Percentiles rank a stretch among this genome's conserved stretches.
Evolutionary conservation across 768 basidiomycete genomes (phyloP).

Genomic region (Tylopilus plumbeoviolaceoides): DNA sequence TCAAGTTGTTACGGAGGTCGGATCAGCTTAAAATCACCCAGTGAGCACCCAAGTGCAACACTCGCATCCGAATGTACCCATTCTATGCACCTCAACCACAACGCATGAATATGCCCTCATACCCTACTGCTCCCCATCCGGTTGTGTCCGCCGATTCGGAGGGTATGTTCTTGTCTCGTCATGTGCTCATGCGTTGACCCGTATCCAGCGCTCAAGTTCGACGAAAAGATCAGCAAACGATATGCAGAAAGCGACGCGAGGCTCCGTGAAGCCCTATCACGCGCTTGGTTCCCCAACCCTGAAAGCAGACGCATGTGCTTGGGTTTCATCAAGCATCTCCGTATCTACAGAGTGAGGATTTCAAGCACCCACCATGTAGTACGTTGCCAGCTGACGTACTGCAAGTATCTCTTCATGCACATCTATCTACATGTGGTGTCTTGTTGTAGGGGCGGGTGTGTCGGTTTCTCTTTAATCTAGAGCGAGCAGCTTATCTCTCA

Average conservation of each 20-base stretch:
- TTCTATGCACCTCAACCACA: background rate
- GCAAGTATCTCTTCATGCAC: constrained; percentile 25
- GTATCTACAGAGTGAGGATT: constrained; percentile 19
- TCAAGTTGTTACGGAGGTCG: too few species aligned
- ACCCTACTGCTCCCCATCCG: constrained; percentile 1
- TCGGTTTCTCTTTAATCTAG: background rate
- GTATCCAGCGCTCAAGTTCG: constrained; percentile 4
- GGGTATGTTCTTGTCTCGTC: constrained; percentile 9
- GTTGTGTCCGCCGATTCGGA: background rate
- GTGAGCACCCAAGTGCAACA: background rate
- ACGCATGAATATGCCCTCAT: background rate
- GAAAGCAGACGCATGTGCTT: constrained; percentile 1
- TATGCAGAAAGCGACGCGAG: background rate
- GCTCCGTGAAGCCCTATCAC: constrained; percentile 6
- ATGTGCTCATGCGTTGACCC: background rate
- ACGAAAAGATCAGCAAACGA: background rate
- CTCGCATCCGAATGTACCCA: constrained; percentile 5
- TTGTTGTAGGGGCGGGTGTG: constrained; percentile 14
- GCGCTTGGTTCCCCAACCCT: background rate
- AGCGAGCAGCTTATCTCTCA: background rate
- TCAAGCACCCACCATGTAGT: background rate
- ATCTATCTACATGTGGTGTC: constrained; percentile 20
- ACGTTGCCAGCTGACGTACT: constrained; percentile 3
- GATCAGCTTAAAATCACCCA: constrained; percentile 2
- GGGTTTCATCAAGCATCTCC: constrained; percentile 8